Evolutionary conservation across 2,329 filamentous ascomycete genomes (phyloP), one percentile per base, ranked within the genome.

Genomic region (Fusarium napiforme): DNA sequence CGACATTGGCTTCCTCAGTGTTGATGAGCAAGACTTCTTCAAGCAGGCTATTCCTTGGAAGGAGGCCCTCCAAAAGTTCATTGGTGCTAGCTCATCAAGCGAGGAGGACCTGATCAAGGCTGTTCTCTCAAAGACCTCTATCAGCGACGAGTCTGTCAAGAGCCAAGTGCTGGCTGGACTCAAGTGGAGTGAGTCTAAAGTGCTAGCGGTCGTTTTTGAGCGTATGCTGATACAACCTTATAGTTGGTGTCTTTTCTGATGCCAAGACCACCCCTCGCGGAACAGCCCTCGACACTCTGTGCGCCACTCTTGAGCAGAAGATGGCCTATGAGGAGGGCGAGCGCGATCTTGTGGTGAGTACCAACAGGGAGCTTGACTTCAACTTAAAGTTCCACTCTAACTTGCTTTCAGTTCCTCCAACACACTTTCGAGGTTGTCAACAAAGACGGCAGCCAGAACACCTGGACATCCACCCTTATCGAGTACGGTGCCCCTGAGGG

Each of bases 1-100:
- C 69, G 93, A 98, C 81, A 93, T 95, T 69, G 95, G 94, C 74
- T 97, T 98, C 89, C 89, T 98, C 53, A 89, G 87, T 62, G 94
- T 97, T 67, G 45, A 64, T 15, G 60, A 72, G 32, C 61, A 69
- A 50, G 69, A 87, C 89, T 77, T 87, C 84, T 88, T 95, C 78
- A 91, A 91, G 80, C 83, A 89, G 74, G 85, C 91, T 34, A 88
- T 93, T 59, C 78, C 92, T 64, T 98, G 95, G 96, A 94, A 93
- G 82, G 93, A 97, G 75, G 94, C 93, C 39, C 95, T 94, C 43
- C 86, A 93, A 80, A 90, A 93, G 84, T 89, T 97, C 71, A 82
- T 98, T 62, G 90, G 90, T 55, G 91, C 94, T 26, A 81, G 87
- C 15, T 93, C 92, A 15, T 86, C 88, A 47, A 87, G 84, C 72